Conservation (phyloP, 2,329 filamentous ascomycete genomes). For the Ophiostoma piceae region DNA sequence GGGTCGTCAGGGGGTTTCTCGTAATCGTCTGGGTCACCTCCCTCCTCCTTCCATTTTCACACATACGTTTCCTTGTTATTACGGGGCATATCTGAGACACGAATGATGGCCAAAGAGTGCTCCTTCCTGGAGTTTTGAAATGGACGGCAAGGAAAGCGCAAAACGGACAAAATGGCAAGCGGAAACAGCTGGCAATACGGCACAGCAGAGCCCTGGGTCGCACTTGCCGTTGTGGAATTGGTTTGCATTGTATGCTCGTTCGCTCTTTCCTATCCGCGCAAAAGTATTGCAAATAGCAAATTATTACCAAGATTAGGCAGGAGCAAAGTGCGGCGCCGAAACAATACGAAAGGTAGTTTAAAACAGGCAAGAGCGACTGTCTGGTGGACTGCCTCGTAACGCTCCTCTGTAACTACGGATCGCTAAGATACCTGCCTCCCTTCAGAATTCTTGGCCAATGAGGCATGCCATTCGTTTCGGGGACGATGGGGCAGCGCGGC, state of each 20-base stretch:
- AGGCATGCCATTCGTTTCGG: constrained; percentile 20
- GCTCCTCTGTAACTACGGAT: background rate
- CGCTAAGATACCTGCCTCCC: constrained; percentile 2
- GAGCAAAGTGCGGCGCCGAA: background rate
- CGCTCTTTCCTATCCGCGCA: background rate
- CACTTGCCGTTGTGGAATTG: background rate
- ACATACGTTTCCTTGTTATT: background rate
- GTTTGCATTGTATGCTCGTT: background rate
- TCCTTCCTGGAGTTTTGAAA: background rate
- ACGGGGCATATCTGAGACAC: constrained; percentile 4
- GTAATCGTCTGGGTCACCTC: background rate
- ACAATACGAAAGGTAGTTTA: background rate
- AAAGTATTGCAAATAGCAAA: no score
- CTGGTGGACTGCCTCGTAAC: constrained; percentile 3
- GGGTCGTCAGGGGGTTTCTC: constrained; percentile 19
- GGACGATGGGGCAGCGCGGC: background rate
- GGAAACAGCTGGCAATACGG: background rate
- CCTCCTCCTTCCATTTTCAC: background rate
- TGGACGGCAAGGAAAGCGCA: background rate
- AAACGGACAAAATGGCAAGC: background rate
- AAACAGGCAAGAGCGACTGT: constrained; percentile 17
- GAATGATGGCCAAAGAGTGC: background rate
- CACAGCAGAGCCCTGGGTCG: background rate
- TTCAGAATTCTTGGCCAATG: constrained; percentile 19
- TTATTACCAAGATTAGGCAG: background rate